Base-by-base conservation (phyloP, 148 eudicot genomes). In the Fallopia convolvulus region DNA sequence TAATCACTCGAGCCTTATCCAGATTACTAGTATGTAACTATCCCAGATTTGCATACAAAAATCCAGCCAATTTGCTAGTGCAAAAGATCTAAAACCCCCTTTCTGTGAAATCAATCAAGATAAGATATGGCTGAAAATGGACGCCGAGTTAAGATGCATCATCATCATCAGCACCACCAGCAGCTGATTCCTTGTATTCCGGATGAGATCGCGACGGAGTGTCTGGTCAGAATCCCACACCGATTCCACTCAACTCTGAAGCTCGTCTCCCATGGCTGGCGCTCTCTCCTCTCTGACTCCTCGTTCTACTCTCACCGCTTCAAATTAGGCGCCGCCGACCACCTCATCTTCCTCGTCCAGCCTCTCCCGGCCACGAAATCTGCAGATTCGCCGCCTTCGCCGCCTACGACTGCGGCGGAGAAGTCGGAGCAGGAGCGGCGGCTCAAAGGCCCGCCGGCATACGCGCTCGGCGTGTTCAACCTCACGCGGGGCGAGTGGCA, bases 181-280 rank as follows among this genome's bases (percentile, higher is more conserved):
- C 46, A 77, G 41, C 40, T 83, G 52, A 81, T 81, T 36, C 84
- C 84, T 0, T 81, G 82, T 7, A 72, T 84, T 30, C 86, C 86
- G 2, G 36, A 84, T 42, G 86, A 84, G 21, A 70, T 84, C 1
- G 84, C 84, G 0, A 8, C 79, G 10, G 80, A 84, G 21, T 84
- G 86, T 75, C 70, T 84, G 0, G 76, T 82, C 15, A 55, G 80
- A 30, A 79, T 84, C 1, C 86, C 84, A 0, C 36, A 76, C 2
- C 20, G 79, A n/a, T 81, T 74, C 21, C 86, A 79, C 49, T 75
- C 82, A 0, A 72, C 77, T 1, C 32, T 84, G 8, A 68, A 68
- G 55, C 72, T 74, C 10, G 86, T 84, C 18, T 84, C 82, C 30
- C 70, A 74, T 74, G 74, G 42, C 0, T 84, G 86, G 86, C 49